Evolutionary conservation across 1,284 basidiomycete genomes (phyloP), one percentile per base, ranked within the genome.

Genomic region (Cryptococcus sp.): DNA sequence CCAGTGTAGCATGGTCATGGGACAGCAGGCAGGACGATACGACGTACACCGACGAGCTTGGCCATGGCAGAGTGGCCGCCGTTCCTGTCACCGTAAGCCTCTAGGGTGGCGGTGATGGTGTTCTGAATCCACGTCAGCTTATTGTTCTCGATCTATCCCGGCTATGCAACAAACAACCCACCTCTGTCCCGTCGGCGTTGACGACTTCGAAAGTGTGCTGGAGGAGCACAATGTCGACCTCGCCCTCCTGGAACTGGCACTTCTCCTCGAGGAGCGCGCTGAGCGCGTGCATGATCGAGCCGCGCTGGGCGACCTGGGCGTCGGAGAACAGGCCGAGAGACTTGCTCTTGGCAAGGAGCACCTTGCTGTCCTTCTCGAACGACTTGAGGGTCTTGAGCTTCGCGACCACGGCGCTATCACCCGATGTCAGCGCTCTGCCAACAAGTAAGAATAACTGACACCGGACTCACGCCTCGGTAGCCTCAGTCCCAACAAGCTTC

Each of bases 131-230:
- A 23, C 6, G 23, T 33, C 42, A 52, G 24, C 42, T 18, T 15
- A 15, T 18, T 21, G 16, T 42, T 42, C 37, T 18, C 13, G 3
- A 38, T 4, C 16, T 12, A 44, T 40, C 23, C 46, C 8, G 28
- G 67, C 46, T 57, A 21, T n/a, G n/a, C n/a, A n/a, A n/a, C n/a
- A n/a, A n/a, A n/a, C n/a, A 46, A 70, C 82, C 57, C 57, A 87
- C 88, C 75, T 82, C 80, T 49, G 80, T 83, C 52, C 93, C 92
- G 71, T 95, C 89, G 39, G 83, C 81, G 84, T 88, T 89, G 73
- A 91, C 84, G 46, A 96, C 86, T 67, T 89, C 79, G 73, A 97
- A 96, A 80, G 94, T 95, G 84, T 98, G 95, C 80, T 98, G 94
- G 52, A 98, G 85, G 85, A 97, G 91, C 65, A 98, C 91, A 65